These are phyloP conservation scores for Spathaspora boniae DNA, from an alignment of 805 yeast species.

Conservation along the genomic window DNA sequence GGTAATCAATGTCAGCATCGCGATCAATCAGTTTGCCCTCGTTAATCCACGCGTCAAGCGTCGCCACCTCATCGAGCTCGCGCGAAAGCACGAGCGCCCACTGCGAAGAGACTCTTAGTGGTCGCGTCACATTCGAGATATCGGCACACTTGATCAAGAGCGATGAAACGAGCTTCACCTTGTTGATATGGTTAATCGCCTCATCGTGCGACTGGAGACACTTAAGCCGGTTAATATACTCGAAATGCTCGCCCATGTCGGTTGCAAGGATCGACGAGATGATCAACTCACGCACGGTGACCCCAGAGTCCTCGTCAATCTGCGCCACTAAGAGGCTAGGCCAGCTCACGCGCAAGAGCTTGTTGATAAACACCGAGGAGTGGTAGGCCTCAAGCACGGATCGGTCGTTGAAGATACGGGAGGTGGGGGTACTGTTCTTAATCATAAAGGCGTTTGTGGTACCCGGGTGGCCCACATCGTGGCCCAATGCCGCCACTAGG, in stretches of 20 bases:
- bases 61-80: constrained; percentile 69
- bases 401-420: constrained; percentile 55
- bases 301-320: constrained; percentile 16
- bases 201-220: constrained; percentile 17
- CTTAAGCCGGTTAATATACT: constrained; percentile 55
- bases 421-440: constrained; percentile 58
- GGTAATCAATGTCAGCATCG: constrained; percentile 18
- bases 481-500: constrained; percentile 84
- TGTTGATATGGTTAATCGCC: constrained; percentile 12
- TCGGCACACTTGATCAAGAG: constrained; percentile 91
- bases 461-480: constrained; percentile 96
- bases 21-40: constrained; percentile 7
- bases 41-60: constrained; percentile 40
- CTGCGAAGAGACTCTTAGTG: constrained; percentile 66
- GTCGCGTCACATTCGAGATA: constrained; percentile 88
- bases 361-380: constrained; percentile 54
- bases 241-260: constrained; percentile 88
- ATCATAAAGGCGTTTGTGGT: constrained; percentile 75
- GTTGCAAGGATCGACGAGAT: constrained; percentile 50
- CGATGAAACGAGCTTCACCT: constrained; percentile 50
- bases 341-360: constrained; percentile 33
- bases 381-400: constrained; percentile 86
- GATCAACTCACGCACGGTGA: constrained; percentile 26
- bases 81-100: constrained; percentile 83
- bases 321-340: constrained; percentile 26